Evolutionary conservation across 768 basidiomycete genomes (phyloP).

Genomic region (Boletus barrowsii): DNA sequence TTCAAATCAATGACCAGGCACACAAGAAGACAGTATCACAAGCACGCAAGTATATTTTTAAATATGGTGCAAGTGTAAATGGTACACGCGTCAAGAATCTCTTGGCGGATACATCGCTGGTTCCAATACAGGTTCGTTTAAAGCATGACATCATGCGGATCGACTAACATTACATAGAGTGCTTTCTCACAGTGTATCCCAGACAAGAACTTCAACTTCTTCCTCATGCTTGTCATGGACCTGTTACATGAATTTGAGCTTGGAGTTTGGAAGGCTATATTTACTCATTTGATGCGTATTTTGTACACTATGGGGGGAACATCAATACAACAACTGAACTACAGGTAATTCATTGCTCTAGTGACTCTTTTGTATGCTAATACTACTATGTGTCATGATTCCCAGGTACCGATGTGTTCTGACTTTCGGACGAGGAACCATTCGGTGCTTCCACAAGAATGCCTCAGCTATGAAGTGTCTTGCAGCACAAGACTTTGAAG

Average conservation of each 20-base stretch:
- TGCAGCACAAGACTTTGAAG: too few relatives aligned
- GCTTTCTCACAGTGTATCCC: constrained; percentile 29
- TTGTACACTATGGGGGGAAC: constrained; percentile 6
- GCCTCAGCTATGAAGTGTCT: too few relatives aligned
- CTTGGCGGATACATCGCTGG: too few relatives aligned
- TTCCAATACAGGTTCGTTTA: constrained; percentile 4
- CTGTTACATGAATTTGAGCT: neutral
- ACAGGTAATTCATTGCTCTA: constrained; percentile 18
- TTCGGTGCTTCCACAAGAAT: constrained; percentile 25
- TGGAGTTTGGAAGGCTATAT: too few relatives aligned
- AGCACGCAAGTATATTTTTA: too few relatives aligned
- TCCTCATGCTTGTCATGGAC: constrained; percentile 13
- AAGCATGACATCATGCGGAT: neutral
- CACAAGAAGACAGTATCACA: too few relatives aligned
- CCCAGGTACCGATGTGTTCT: constrained; percentile 31
- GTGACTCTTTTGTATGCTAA: neutral
- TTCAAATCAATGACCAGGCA: too few relatives aligned
- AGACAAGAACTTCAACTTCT: constrained; percentile 14
- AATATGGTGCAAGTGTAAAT: too few relatives aligned
- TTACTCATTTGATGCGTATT: constrained; percentile 9
- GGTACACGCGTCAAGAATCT: too few relatives aligned
- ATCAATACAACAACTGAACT: constrained; percentile 12
- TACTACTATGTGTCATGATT: neutral
- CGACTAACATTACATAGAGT: constrained; percentile 28
- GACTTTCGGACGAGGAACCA: constrained; percentile 33